phyloP scores from a whole-genome alignment of 495 filamentous ascomycete genomes.

The Copromyces sp. region DNA sequence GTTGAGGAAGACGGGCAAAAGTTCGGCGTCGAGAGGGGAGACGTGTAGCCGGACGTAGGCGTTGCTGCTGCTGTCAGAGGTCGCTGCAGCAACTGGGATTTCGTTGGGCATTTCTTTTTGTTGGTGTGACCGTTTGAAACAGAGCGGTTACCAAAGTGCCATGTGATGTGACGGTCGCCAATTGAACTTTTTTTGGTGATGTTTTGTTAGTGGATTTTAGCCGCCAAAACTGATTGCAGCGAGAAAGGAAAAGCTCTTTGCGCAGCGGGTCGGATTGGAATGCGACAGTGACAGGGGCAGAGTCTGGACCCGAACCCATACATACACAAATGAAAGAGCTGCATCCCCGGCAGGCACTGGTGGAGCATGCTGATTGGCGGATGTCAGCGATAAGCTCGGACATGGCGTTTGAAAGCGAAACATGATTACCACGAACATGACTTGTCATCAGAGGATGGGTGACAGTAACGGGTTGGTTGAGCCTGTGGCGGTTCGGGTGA shows the following conservation, averaged over 20 bases:
- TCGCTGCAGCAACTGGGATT: background rate
- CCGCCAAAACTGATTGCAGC: background rate
- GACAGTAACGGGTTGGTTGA: background rate
- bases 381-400: background rate
- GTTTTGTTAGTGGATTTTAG: background rate
- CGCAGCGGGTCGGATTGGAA: background rate
- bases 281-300: background rate
- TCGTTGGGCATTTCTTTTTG: background rate
- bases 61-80: conserved; percentile 1
- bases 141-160: background rate
- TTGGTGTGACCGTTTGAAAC: background rate
- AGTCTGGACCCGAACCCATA: background rate
- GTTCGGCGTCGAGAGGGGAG: conserved; percentile 64
- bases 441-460: background rate
- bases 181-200: background rate
- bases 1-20: conserved; percentile 59
- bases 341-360: background rate
- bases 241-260: background rate
- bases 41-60: conserved; percentile 60
- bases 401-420: background rate
- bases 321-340: background rate
- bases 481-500: background rate
- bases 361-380: background rate
- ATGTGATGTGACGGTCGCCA: background rate
- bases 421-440: background rate